These are phyloP conservation scores for Amphibolis antarctica DNA, from an alignment of 106 monocot species.

Conservation along the genomic window DNA sequence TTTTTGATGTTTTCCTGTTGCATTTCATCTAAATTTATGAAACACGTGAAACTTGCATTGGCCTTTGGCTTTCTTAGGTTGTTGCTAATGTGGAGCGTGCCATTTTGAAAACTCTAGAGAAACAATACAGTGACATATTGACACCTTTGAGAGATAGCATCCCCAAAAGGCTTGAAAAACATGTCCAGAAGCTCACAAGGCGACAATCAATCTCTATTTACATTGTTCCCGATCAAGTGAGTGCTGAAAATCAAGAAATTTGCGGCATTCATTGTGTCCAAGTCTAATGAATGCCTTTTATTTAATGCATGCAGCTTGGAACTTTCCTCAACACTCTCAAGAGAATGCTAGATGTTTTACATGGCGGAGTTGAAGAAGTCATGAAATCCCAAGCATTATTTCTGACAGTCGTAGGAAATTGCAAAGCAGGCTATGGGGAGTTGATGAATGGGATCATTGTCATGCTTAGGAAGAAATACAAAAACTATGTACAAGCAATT, in stretches of 20 bases:
- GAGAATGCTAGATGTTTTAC: constrained; percentile 72
- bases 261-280: background rate
- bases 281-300: background rate
- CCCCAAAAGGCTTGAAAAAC: constrained; percentile 79
- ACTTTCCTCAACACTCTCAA: constrained; percentile 74
- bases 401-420: constrained; percentile 27
- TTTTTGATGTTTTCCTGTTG: background rate
- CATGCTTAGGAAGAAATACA: constrained; percentile 72
- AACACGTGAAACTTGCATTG: background rate
- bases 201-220: constrained; percentile 44
- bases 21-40: background rate
- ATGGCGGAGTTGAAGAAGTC: constrained; percentile 44
- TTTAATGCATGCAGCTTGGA: constrained; percentile 41
- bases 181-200: constrained; percentile 80
- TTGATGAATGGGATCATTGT: constrained; percentile 68
- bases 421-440: constrained; percentile 51
- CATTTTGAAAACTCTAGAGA: constrained; percentile 61
- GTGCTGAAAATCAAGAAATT: background rate
- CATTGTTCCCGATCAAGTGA: constrained; percentile 59
- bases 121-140: constrained; percentile 60
- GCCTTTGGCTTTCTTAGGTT: constrained; percentile 21
- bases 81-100: constrained; percentile 64
- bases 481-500: constrained; percentile 76
- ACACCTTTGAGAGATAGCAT: constrained; percentile 72
- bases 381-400: constrained; percentile 54